These are phyloP conservation scores for Penicillium psychrofluorescens DNA, from an alignment of 495 filamentous ascomycete species.

Conservation along the genomic window DNA sequence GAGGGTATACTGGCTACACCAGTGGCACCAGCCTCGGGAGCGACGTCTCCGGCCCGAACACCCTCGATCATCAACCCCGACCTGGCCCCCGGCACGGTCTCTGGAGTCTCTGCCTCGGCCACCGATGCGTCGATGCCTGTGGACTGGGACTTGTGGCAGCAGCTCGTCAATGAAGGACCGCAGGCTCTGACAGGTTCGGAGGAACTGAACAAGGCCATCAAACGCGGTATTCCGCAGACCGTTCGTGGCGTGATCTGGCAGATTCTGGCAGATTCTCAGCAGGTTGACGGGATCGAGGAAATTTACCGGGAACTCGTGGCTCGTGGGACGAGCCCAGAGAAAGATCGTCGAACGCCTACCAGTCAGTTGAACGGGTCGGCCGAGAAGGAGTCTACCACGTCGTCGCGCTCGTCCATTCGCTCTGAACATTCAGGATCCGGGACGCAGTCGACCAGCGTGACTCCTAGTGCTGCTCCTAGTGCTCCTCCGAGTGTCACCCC, in stretches of 20 bases:
- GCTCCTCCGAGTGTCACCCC: conserved; percentile 1
- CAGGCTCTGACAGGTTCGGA: conserved; percentile 80
- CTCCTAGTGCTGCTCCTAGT: conserved; percentile 47
- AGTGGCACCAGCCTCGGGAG: conserved; percentile 26
- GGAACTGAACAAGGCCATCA: conserved; percentile 83
- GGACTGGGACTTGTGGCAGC: conserved; percentile 97
- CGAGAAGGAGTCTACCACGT: conserved; percentile 58
- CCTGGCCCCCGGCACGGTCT: conserved; percentile 75
- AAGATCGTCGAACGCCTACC: conserved; percentile 45
- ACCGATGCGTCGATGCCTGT: conserved; percentile 59
- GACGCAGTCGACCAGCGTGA: conserved; percentile 49
- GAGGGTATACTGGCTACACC: conserved; percentile 14
- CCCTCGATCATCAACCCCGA: conserved; percentile 47
- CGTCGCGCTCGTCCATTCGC: conserved; percentile 74
- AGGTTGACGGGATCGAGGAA: conserved; percentile 76
- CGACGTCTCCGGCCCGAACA: conserved; percentile 43
- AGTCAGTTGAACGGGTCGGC: conserved; percentile 31
- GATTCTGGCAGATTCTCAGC: conserved; percentile 83
- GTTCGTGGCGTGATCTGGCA: conserved; percentile 98
- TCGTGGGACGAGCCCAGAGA: conserved; percentile 74
- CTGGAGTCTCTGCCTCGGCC: conserved; percentile 63
- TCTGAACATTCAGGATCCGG: conserved; percentile 68
- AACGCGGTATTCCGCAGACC: conserved; percentile 86
- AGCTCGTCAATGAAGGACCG: conserved; percentile 87
- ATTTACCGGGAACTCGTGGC: conserved; percentile 77